Evolutionary conservation across 1,284 basidiomycete genomes (phyloP).

Genomic region (Naganishia sp.): DNA sequence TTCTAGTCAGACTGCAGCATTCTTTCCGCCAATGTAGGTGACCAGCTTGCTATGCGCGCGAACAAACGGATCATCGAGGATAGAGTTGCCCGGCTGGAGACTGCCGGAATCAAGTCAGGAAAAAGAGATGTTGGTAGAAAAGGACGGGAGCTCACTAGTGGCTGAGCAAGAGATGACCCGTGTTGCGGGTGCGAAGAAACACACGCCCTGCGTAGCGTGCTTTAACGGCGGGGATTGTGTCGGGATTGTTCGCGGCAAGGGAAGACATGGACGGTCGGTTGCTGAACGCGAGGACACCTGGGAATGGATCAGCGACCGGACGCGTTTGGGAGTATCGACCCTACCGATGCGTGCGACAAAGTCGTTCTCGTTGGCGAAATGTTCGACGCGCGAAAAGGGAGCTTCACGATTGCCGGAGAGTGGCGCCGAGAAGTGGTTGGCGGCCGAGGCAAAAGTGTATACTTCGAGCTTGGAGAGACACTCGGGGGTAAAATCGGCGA

Average conservation of each 20-base stretch:
- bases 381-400: slow-evolving; percentile 40
- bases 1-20: background rate
- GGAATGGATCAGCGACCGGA: no score
- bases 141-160: slow-evolving; percentile 3
- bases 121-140: background rate
- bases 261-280: background rate
- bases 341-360: slow-evolving; percentile 43
- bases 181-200: slow-evolving; percentile 1
- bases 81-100: slow-evolving; percentile 36
- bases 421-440: slow-evolving; percentile 41
- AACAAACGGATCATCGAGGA: slow-evolving; percentile 41
- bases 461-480: slow-evolving; percentile 43
- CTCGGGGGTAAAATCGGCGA: slow-evolving; percentile 40
- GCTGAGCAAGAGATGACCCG: slow-evolving; percentile 6
- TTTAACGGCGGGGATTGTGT: background rate
- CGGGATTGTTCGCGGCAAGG: background rate
- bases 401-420: slow-evolving; percentile 7
- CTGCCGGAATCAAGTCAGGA: slow-evolving; percentile 13
- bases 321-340: no score
- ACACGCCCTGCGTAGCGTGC: slow-evolving; percentile 4
- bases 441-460: slow-evolving; percentile 47
- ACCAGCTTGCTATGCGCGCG: slow-evolving; percentile 35
- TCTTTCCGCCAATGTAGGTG: slow-evolving; percentile 34
- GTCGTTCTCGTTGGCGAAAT: slow-evolving; percentile 45
- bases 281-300: slow-evolving; percentile 35